phyloP scores from a whole-genome alignment of 1,284 basidiomycete species.

The Cyathus olla region DNA sequence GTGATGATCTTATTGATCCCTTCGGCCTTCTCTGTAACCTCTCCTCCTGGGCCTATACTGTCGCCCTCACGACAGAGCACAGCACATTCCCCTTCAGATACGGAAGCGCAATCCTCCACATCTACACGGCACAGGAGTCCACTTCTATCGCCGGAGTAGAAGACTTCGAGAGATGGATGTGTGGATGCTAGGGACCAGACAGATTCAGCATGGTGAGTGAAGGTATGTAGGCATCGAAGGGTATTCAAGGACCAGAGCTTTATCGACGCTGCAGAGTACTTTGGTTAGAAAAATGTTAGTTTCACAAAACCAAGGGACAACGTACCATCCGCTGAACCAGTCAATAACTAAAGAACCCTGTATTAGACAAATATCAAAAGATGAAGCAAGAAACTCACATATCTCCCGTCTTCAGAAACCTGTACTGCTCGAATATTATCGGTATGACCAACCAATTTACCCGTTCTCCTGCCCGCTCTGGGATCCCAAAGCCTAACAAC shows the following conservation, averaged over 20 bases:
- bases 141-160: slow-evolving; percentile 96
- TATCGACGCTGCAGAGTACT: slow-evolving; percentile 68
- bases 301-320: too few relatives aligned
- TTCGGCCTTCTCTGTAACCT: slow-evolving; percentile 52
- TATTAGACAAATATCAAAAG: neutral
- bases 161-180: slow-evolving; percentile 90
- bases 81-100: slow-evolving; percentile 91
- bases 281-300: slow-evolving; percentile 4
- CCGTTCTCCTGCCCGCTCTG: slow-evolving; percentile 79
- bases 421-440: slow-evolving; percentile 95
- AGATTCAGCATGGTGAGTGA: slow-evolving; percentile 94
- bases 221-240: slow-evolving; percentile 95
- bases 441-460: slow-evolving; percentile 90
- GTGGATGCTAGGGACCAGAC: slow-evolving; percentile 94
- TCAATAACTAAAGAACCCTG: slow-evolving; percentile 71
- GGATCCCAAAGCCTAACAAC: slow-evolving; percentile 96
- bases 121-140: slow-evolving; percentile 94
- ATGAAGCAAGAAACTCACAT: slow-evolving; percentile 63
- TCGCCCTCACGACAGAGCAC: slow-evolving; percentile 79
- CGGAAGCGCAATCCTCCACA: slow-evolving; percentile 83
- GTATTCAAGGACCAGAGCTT: slow-evolving; percentile 94
- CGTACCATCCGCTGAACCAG: slow-evolving; percentile 89
- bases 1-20: slow-evolving; percentile 90
- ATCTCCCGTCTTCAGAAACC: slow-evolving; percentile 90
- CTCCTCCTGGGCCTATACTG: slow-evolving; percentile 45